Percentiles rank a stretch among this genome's conserved stretches.
These are phyloP conservation scores for Xylaria sp. DNA, from an alignment of 2,329 filamentous ascomycete genomes.

Conservation along the genomic window DNA sequence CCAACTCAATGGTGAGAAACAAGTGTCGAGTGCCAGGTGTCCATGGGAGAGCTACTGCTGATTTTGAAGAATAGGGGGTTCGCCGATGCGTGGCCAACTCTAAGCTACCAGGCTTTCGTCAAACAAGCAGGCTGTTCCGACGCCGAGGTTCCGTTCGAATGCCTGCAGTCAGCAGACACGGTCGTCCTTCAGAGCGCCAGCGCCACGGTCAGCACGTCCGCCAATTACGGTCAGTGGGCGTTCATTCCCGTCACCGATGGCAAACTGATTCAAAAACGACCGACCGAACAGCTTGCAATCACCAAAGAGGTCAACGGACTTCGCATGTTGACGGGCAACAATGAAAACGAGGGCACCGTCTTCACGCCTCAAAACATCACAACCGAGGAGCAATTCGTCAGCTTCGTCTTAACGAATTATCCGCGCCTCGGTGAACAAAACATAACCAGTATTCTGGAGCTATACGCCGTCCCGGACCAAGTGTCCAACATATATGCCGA, in stretches of 20 bases:
- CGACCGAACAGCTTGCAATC: conserved; percentile 46
- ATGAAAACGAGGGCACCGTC: conserved; percentile 53
- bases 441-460: conserved; percentile 48
- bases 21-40: not conserved
- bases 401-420: conserved; percentile 51
- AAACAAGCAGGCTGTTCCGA: conserved; percentile 50
- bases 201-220: conserved; percentile 45
- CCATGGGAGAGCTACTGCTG: not conserved
- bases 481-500: conserved; percentile 50
- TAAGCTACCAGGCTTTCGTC: conserved; percentile 51
- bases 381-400: conserved; percentile 47
- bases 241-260: conserved; percentile 55
- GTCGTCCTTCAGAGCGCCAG: conserved; percentile 52
- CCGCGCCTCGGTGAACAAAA: conserved; percentile 50
- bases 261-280: conserved; percentile 48
- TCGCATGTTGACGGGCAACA: conserved; percentile 50
- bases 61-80: conserved; percentile 44
- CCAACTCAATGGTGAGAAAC: conserved; percentile 61
- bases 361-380: conserved; percentile 54
- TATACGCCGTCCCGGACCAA: conserved; percentile 47
- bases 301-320: conserved; percentile 50
- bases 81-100: conserved; percentile 48
- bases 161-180: conserved; percentile 51
- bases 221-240: conserved; percentile 49
- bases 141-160: conserved; percentile 49